A percentile compares a stretch with the other conserved stretches of the same genome.
Evolutionary conservation across 139 green algal species (phyloP).

Genomic region (Closterium sp.): DNA sequence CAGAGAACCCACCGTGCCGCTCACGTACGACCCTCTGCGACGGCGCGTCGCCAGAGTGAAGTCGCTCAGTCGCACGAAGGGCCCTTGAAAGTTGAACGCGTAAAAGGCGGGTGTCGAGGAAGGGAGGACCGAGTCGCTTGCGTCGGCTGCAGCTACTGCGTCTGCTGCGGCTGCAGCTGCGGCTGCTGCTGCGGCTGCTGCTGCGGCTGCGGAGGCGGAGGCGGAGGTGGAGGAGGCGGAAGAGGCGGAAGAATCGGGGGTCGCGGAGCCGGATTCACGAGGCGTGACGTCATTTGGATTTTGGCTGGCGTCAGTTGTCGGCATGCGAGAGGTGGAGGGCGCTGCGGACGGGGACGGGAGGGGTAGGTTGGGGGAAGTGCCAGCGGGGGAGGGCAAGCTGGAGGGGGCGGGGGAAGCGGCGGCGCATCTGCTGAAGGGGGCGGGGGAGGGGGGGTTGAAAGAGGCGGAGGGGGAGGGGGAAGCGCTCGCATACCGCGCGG

Average conservation of each 20-base stretch:
- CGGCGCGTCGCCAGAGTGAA: neutral
- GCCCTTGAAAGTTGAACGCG: neutral
- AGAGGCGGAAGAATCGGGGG: neutral
- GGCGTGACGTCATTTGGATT: neutral
- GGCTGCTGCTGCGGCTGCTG: neutral
- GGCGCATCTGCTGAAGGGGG: neutral
- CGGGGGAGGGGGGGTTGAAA: neutral
- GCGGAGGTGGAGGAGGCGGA: neutral
- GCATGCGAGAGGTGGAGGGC: neutral
- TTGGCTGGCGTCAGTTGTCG: too few species aligned
- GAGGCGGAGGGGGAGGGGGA: neutral
- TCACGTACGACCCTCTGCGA: neutral
- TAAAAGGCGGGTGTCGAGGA: neutral
- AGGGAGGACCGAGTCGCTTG: neutral
- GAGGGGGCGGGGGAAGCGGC: neutral
- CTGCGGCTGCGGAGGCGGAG: neutral
- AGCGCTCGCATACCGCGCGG: neutral
- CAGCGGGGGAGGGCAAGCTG: neutral
- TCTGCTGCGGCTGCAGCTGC: neutral
- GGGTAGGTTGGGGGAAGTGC: neutral
- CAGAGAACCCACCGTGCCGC: neutral
- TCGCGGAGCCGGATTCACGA: neutral
- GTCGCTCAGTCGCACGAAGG: neutral
- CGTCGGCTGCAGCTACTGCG: neutral
- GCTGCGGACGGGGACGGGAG: neutral